Conservation (phyloP, 805 yeast genomes). For the Pichia eremophila region DNA sequence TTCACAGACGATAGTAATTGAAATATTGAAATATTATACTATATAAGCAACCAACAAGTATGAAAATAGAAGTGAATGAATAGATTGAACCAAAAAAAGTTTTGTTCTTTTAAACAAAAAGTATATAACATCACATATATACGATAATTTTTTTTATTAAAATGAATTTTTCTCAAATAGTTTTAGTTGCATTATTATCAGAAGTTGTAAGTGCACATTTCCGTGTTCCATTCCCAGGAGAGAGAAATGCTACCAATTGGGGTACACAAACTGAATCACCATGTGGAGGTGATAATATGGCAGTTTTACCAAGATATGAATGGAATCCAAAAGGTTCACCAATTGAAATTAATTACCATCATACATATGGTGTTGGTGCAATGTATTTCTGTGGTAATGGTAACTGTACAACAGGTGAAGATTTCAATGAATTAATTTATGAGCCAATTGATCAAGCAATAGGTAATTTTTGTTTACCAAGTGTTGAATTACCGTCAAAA, state of each 20-base stretch:
- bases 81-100: too few species aligned
- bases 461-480: constrained; percentile 24
- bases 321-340: constrained; percentile 28
- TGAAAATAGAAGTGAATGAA: too few species aligned
- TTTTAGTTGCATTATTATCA: constrained; percentile 8
- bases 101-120: too few species aligned
- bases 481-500: constrained; percentile 18
- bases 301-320: constrained; percentile 20
- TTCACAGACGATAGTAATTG: too few species aligned
- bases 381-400: constrained; percentile 20
- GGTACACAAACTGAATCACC: constrained; percentile 22
- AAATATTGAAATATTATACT: too few species aligned
- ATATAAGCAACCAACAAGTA: too few species aligned
- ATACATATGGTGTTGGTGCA: constrained; percentile 18
- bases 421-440: constrained; percentile 17
- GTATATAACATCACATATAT: neutral
- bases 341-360: constrained; percentile 17
- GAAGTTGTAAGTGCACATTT: constrained; percentile 19
- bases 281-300: constrained; percentile 23
- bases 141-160: too few species aligned
- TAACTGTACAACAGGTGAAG: constrained; percentile 15
- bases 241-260: constrained; percentile 24
- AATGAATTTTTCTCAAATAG: neutral
- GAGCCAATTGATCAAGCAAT: constrained; percentile 17
- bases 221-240: constrained; percentile 26